Evolutionary conservation across 768 basidiomycete genomes (phyloP).

Genomic region (Lactifluus piperatus): DNA sequence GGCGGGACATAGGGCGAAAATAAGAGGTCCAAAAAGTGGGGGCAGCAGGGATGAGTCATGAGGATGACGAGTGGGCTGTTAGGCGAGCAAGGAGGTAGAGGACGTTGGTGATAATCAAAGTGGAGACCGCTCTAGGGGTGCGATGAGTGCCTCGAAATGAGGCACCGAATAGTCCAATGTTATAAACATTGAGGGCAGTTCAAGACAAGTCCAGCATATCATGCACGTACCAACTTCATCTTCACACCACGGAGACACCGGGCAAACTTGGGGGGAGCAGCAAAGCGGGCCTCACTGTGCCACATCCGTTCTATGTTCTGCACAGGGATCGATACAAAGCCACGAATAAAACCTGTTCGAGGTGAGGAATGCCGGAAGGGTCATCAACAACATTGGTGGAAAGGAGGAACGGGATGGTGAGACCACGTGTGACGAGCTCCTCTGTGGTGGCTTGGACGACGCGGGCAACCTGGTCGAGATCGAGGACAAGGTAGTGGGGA

Average conservation of each 20-base stretch:
- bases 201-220: no score
- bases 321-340: constrained; percentile 32
- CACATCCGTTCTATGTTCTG: constrained; percentile 45
- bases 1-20: no score
- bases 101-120: no score
- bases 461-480: constrained; percentile 61
- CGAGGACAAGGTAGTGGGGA: constrained; percentile 64
- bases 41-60: no score
- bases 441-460: constrained; percentile 63
- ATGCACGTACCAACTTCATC: constrained; percentile 82
- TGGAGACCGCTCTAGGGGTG: no score
- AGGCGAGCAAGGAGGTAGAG: no score
- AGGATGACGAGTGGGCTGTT: no score
- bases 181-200: no score
- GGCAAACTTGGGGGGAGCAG: constrained; percentile 79
- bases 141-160: no score
- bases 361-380: constrained; percentile 58
- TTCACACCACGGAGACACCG: constrained; percentile 87
- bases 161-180: no score
- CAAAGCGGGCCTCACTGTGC: constrained; percentile 77
- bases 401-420: constrained; percentile 89
- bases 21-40: no score
- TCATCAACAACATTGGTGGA: constrained; percentile 80
- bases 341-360: constrained; percentile 78
- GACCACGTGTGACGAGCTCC: constrained; percentile 60